phyloP scores from a whole-genome alignment of 768 basidiomycete genomes.

The Termitomyces sp. region DNA sequence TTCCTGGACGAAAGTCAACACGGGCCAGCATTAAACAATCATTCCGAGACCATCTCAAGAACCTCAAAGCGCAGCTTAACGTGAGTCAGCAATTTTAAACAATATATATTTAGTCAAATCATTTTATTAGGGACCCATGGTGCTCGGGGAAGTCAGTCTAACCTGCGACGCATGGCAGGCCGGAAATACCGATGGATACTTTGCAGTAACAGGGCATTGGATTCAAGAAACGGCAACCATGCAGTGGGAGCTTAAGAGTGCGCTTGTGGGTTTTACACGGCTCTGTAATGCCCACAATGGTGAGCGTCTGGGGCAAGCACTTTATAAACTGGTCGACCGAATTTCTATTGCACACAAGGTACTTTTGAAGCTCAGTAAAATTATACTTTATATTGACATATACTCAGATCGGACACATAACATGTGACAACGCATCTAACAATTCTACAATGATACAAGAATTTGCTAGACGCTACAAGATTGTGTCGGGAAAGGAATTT shows the following conservation, averaged over 20 bases:
- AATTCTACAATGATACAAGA: constrained; percentile 27
- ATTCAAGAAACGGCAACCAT: neutral
- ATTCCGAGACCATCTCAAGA: neutral
- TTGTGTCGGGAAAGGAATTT: neutral
- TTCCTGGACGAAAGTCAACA: constrained; percentile 18
- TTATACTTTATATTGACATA: too few species aligned
- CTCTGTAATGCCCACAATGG: too few species aligned
- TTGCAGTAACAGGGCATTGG: constrained; percentile 35
- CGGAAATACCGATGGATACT: constrained; percentile 30
- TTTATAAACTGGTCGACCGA: constrained; percentile 2
- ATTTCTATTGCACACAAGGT: constrained; percentile 2
- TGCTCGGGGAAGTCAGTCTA: neutral
- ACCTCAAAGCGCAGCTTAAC: neutral
- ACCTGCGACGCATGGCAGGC: constrained; percentile 40
- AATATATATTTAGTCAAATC: neutral
- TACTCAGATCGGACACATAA: too few species aligned
- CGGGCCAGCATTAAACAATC: neutral
- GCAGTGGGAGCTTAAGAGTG: constrained; percentile 23
- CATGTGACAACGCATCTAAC: constrained; percentile 28
- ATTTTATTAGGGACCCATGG: neutral
- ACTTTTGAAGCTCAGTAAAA: too few species aligned
- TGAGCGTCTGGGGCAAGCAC: constrained; percentile 6
- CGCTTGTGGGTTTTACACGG: constrained; percentile 31
- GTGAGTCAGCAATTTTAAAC: neutral
- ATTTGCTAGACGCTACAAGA: constrained; percentile 12